These are phyloP conservation scores for Pouteria campechiana DNA, from an alignment of 179 eudicot species.

Conservation along the genomic window DNA sequence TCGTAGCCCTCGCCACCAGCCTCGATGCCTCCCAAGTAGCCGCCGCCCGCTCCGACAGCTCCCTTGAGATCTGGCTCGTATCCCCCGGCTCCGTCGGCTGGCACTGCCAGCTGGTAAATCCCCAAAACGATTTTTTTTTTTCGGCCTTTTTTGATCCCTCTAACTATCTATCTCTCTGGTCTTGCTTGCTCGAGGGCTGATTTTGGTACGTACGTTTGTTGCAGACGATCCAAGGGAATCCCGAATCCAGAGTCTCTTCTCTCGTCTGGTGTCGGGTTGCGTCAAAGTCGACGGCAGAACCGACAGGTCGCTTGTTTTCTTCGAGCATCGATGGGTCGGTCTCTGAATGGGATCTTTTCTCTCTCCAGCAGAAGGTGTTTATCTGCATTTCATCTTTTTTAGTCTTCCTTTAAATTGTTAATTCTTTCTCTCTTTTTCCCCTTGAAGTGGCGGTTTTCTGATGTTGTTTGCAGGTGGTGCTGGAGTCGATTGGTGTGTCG, in stretches of 20 bases:
- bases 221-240: constrained; percentile 69
- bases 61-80: constrained; percentile 95
- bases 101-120: constrained; percentile 88
- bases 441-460: not conserved
- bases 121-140: not conserved
- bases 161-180: not conserved
- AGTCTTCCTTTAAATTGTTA: not conserved
- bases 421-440: not conserved
- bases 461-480: constrained; percentile 43
- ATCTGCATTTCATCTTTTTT: not conserved
- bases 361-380: constrained; percentile 58
- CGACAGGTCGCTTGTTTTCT: constrained; percentile 63
- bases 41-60: constrained; percentile 87
- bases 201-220: not conserved
- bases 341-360: constrained; percentile 85
- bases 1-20: constrained; percentile 83
- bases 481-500: constrained; percentile 69
- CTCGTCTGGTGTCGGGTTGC: constrained; percentile 79
- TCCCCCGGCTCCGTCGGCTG: constrained; percentile 97
- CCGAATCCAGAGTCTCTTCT: constrained; percentile 53
- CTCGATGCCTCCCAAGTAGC: constrained; percentile 77
- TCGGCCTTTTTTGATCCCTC: not conserved
- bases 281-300: constrained; percentile 19
- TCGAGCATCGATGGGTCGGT: constrained; percentile 87
- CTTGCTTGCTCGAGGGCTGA: not conserved